Evolutionary conservation across 1,139 yeast genomes (phyloP), one percentile per base, ranked within the genome.

Genomic region (Debaryomyces nepalensis): DNA sequence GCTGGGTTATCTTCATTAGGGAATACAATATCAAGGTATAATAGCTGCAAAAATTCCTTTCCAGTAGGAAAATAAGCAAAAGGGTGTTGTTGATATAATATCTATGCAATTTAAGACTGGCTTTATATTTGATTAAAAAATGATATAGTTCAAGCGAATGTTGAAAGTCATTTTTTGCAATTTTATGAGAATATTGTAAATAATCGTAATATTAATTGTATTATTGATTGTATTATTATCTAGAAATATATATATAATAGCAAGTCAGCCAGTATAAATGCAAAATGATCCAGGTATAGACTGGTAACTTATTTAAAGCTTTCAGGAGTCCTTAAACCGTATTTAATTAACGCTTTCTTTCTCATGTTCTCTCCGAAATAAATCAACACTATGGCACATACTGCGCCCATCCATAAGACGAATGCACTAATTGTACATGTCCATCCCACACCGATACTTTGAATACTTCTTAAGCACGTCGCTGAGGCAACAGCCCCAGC

Each of bases 381-480:
- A 11, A 62, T 51, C 18, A 41, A 14, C 10, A 37, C 18, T 8
- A 41, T 15, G n/a, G 30, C 36, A 22, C 39, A 26, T 1, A 38
- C 55, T n/a, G 32, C 44, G 1, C 66, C 70, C 9, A 49, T 14
- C 61, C 66, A 60, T 2, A 69, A 51, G 4, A 63, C 55, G 27
- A 59, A 47, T 3, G 74, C 73, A 10, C 73, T 59, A 10, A 74
- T 64, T 0, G 79, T 72, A 46, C 72, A 66, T 3, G 79, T 64
- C 80, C 81, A 76, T 2, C 82, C 83, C 22, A 77, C 62, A 0
- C 83, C 83, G 39, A 79, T 75, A 19, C 55, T 50, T 4, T 75
- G 47, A 18, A 79, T 64, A 39, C 75, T 71, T 10, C 63, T 59
- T 34, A 79, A 58, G 40, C 75, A 71, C 1, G 78, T 65, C 4